phyloP scores from a whole-genome alignment of 1,284 basidiomycete species.

The Moniliophthora roreri region DNA sequence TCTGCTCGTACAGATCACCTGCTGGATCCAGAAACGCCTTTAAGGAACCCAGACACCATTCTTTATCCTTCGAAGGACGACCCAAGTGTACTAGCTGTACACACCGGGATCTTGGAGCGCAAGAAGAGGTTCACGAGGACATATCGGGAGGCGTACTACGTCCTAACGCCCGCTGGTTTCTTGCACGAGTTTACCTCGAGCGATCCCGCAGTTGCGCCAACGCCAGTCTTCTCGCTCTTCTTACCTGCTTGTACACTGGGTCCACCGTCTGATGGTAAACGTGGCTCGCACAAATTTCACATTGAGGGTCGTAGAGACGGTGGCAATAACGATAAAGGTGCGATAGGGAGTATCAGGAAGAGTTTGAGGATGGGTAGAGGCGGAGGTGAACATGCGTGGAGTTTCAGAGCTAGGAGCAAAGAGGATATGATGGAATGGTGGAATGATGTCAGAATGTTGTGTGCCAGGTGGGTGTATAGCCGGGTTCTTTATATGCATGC shows the following conservation, averaged over 20 bases:
- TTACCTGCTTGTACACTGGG: constrained; percentile 95
- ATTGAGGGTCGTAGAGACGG: constrained; percentile 93
- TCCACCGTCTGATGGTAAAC: constrained; percentile 76
- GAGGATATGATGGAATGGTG: constrained; percentile 99
- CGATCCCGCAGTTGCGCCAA: constrained; percentile 69
- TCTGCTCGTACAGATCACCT: constrained; percentile 94
- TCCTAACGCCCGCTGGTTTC: constrained; percentile 95
- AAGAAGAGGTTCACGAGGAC: constrained; percentile 96
- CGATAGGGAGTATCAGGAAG: constrained; percentile 43
- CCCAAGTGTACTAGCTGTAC: constrained; percentile 85
- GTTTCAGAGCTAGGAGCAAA: constrained; percentile 86
- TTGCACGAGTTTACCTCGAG: constrained; percentile 88
- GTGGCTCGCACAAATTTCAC: constrained; percentile 94
- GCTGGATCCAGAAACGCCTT: constrained; percentile 94
- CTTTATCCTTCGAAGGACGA: constrained; percentile 95
- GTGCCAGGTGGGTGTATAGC: constrained; percentile 47
- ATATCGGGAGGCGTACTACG: constrained; percentile 89
- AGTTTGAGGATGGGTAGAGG: constrained; percentile 34
- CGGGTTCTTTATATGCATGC: background rate
- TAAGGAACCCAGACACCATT: constrained; percentile 80
- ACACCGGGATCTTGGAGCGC: constrained; percentile 90
- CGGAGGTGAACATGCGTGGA: constrained; percentile 74
- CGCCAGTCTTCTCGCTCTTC: constrained; percentile 88
- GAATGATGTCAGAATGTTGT: constrained; percentile 98
- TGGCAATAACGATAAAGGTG: constrained; percentile 55